A percentile compares a stretch with the other conserved stretches of the same genome.
phyloP scores from a whole-genome alignment of 495 filamentous ascomycete species.

The Massariosphaeria phaeospora region DNA sequence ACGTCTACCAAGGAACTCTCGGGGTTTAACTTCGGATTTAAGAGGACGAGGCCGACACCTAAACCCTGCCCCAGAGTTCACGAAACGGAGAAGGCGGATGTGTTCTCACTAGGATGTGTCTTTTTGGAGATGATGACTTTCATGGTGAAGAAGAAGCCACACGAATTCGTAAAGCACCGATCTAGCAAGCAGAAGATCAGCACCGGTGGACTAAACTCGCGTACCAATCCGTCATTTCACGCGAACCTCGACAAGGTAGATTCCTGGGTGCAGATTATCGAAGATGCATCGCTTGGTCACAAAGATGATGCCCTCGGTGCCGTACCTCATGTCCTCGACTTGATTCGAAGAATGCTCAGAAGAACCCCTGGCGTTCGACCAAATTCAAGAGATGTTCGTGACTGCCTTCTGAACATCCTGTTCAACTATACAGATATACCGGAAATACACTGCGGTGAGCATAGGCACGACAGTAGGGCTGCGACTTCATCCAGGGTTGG shows the following conservation, averaged over 20 bases:
- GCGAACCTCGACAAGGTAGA: conserved; percentile 71
- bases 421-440: conserved; percentile 31
- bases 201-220: conserved; percentile 20
- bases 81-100: conserved; percentile 50
- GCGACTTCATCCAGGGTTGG: conserved; percentile 1
- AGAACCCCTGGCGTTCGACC: conserved; percentile 36
- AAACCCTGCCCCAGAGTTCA: conserved; percentile 18
- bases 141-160: conserved; percentile 65
- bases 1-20: conserved; percentile 24
- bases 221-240: conserved; percentile 69
- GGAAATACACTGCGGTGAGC: conserved; percentile 22
- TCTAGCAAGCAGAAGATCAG: conserved; percentile 57
- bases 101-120: conserved; percentile 72
- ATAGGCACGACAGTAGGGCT: conserved; percentile 19
- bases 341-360: conserved; percentile 38
- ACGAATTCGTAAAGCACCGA: conserved; percentile 69
- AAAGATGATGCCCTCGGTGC: conserved; percentile 33
- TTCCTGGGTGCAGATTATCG: conserved; percentile 67
- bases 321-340: conserved; percentile 34
- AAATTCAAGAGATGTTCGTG: conserved; percentile 34
- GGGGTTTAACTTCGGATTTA: conserved; percentile 32
- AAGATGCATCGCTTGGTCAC: conserved; percentile 40
- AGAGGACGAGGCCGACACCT: conserved; percentile 15
- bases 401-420: conserved; percentile 33
- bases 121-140: conserved; percentile 66